Conservation (phyloP, 1,139 yeast genomes). For the Candida anutae region DNA sequence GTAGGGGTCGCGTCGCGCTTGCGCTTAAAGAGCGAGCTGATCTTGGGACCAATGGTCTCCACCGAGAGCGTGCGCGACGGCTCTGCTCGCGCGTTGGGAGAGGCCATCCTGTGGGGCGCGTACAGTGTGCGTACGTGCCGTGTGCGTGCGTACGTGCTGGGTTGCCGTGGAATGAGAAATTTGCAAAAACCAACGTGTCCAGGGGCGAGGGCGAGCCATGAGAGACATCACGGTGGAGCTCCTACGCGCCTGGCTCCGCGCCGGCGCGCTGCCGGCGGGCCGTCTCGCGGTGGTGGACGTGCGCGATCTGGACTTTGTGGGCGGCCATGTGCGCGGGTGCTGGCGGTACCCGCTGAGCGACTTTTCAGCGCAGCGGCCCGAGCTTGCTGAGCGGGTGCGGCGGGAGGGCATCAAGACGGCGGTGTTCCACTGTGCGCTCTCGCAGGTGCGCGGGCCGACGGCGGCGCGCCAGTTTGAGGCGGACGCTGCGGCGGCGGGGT, state of each 20-base stretch:
- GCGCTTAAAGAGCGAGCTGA: constrained; percentile 32
- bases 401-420: constrained; percentile 40
- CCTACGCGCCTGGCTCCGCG: constrained; percentile 39
- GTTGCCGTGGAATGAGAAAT: too few relatives aligned
- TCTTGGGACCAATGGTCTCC: constrained; percentile 33
- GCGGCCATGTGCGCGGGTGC: constrained; percentile 64
- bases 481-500: constrained; percentile 11
- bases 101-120: too few relatives aligned
- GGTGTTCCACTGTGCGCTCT: constrained; percentile 83
- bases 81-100: constrained; percentile 1
- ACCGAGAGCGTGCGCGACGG: constrained; percentile 29
- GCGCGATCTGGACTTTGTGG: constrained; percentile 64
- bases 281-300: constrained; percentile 75
- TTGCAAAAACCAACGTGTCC: too few relatives aligned
- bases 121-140: too few relatives aligned
- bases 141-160: too few relatives aligned
- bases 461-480: constrained; percentile 58
- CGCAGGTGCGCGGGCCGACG: constrained; percentile 87
- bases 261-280: constrained; percentile 31
- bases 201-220: constrained; percentile 4
- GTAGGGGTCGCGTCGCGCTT: constrained; percentile 8
- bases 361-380: constrained; percentile 35
- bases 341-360: constrained; percentile 54
- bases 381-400: constrained; percentile 29
- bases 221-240: constrained; percentile 30